phyloP scores from a whole-genome alignment of 345 rosid species.

The Luvunga scandens region DNA sequence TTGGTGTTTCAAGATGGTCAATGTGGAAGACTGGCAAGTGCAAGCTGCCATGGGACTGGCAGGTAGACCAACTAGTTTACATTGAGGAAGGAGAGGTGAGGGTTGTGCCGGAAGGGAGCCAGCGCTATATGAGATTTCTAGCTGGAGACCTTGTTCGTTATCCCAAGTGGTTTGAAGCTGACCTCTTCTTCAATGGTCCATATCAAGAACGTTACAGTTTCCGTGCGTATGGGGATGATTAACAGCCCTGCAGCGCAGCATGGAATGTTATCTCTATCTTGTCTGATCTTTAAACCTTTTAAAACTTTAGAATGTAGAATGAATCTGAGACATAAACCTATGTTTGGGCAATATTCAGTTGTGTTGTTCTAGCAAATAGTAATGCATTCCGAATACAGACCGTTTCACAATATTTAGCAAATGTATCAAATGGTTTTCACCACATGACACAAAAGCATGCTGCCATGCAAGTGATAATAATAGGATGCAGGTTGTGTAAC shows the following conservation, averaged over 20 bases:
- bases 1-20: slow-evolving; percentile 83
- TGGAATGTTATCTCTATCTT: background rate
- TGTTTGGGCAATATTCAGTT: background rate
- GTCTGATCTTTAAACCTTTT: background rate
- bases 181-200: slow-evolving; percentile 80
- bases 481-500: background rate
- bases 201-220: slow-evolving; percentile 86
- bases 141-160: slow-evolving; percentile 91
- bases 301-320: background rate
- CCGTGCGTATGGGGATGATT: slow-evolving; percentile 83
- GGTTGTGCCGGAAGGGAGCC: slow-evolving; percentile 87
- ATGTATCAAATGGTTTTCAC: background rate
- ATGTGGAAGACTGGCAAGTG: slow-evolving; percentile 84
- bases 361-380: background rate
- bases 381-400: background rate
- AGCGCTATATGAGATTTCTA: slow-evolving; percentile 66
- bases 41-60: slow-evolving; percentile 92
- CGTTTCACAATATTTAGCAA: background rate
- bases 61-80: slow-evolving; percentile 89
- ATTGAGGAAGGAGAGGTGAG: slow-evolving; percentile 97
- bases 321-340: background rate
- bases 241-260: background rate
- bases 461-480: background rate
- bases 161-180: slow-evolving; percentile 97
- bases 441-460: background rate